phyloP scores from a whole-genome alignment of 1,284 basidiomycete species.

The Papiliotrema flavescens region DNA sequence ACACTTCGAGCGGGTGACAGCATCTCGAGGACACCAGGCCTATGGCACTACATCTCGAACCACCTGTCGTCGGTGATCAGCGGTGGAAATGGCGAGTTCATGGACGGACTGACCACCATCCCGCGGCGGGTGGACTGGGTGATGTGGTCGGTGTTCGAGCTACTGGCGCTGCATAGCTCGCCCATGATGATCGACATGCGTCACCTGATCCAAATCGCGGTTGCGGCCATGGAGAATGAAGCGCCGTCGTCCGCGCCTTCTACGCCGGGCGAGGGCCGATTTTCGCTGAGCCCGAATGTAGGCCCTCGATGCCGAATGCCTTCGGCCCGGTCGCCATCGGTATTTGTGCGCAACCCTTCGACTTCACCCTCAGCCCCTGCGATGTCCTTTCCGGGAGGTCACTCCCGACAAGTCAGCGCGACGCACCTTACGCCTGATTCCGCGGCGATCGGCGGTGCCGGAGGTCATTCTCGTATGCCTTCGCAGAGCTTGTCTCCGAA shows the following conservation, averaged over 20 bases:
- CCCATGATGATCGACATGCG: conserved; percentile 66
- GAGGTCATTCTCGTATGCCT: conserved; percentile 14
- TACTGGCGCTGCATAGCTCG: conserved; percentile 60
- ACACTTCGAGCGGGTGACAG: conserved; percentile 56
- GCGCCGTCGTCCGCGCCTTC: conserved; percentile 11
- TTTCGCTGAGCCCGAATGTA: conserved; percentile 11
- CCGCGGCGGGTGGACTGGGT: conserved; percentile 59
- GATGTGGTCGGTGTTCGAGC: conserved; percentile 68
- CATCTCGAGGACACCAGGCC: conserved; percentile 27
- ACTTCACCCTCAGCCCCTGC: neutral
- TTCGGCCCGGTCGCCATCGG: conserved; percentile 19
- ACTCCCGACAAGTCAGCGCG: neutral
- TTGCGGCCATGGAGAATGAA: conserved; percentile 14
- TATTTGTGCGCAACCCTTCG: conserved; percentile 1
- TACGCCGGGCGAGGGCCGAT: conserved; percentile 10
- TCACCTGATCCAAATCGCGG: conserved; percentile 53
- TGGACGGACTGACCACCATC: neutral
- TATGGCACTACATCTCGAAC: conserved; percentile 36
- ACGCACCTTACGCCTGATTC: conserved; percentile 5
- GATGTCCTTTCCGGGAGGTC: neutral
- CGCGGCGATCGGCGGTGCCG: neutral
- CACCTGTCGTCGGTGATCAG: conserved; percentile 13
- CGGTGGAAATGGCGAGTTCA: conserved; percentile 27
- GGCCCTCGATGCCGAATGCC: conserved; percentile 14
- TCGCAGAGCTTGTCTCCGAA: conserved; percentile 14